Conservation (phyloP, 768 basidiomycete species). For the Amanita exitialis region DNA sequence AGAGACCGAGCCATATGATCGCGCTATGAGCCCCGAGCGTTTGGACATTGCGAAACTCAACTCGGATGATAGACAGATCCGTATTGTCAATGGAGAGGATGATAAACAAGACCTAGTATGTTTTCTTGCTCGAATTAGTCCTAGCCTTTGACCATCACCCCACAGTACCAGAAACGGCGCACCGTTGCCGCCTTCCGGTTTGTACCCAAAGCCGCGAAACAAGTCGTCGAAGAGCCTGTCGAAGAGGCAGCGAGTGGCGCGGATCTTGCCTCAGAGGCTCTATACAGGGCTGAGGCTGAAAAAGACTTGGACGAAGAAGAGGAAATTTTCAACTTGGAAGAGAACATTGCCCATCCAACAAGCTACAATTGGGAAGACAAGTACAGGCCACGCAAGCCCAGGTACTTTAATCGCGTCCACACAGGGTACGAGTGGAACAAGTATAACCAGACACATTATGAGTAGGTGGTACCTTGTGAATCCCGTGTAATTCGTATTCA, state of each 20-base stretch:
- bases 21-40: slow-evolving; percentile 78
- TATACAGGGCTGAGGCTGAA: slow-evolving; percentile 87
- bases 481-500: slow-evolving; percentile 6
- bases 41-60: slow-evolving; percentile 62
- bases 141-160: background rate
- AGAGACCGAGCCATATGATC: slow-evolving; percentile 70
- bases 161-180: slow-evolving; percentile 76
- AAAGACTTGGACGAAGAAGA: slow-evolving; percentile 94
- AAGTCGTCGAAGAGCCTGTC: slow-evolving; percentile 42
- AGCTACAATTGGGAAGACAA: slow-evolving; percentile 99
- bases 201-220: slow-evolving; percentile 66
- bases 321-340: slow-evolving; percentile 90
- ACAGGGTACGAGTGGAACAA: slow-evolving; percentile 99
- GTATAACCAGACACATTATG: slow-evolving; percentile 99
- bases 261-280: slow-evolving; percentile 80
- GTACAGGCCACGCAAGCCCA: slow-evolving; percentile 91
- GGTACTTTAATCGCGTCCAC: slow-evolving; percentile 98
- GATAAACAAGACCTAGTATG: slow-evolving; percentile 58
- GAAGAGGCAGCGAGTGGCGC: slow-evolving; percentile 52
- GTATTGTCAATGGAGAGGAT: slow-evolving; percentile 61
- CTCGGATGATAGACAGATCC: slow-evolving; percentile 73
- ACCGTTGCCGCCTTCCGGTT: slow-evolving; percentile 79
- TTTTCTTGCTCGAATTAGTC: background rate
- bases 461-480: slow-evolving; percentile 45
- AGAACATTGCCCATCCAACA: slow-evolving; percentile 72